Evolutionary conservation across 2,329 filamentous ascomycete species (phyloP).

Genomic region (Pseudonectria buxi): DNA sequence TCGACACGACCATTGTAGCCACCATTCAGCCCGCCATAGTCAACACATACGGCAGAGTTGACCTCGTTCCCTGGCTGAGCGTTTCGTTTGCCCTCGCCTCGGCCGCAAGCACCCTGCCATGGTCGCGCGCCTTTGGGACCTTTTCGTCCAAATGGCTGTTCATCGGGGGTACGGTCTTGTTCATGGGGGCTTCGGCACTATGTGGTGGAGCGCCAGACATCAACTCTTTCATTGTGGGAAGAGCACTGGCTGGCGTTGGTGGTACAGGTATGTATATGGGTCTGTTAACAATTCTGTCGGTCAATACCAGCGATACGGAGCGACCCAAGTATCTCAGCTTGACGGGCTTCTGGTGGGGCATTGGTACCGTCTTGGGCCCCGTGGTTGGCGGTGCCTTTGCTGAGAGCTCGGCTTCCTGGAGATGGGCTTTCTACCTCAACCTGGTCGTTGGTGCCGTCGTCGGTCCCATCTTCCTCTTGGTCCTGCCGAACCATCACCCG

Average conservation of each 20-base stretch:
- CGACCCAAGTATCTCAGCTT: conserved; percentile 14
- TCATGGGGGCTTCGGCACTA: conserved; percentile 23
- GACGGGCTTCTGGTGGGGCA: conserved; percentile 28
- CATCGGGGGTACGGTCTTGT: conserved; percentile 14
- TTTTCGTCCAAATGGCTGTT: conserved; percentile 19
- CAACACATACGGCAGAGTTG: too few relatives aligned
- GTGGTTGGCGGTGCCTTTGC: conserved; percentile 36
- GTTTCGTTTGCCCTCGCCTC: conserved; percentile 10
- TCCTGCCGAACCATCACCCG: conserved; percentile 6
- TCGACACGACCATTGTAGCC: too few relatives aligned
- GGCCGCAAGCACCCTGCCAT: conserved; percentile 8
- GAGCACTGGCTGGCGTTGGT: conserved; percentile 35
- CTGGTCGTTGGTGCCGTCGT: conserved; percentile 6
- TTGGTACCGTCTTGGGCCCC: conserved; percentile 36
- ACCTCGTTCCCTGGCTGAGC: too few relatives aligned
- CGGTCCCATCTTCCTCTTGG: conserved; percentile 7
- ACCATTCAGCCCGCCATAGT: too few relatives aligned
- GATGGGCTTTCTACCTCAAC: conserved; percentile 23
- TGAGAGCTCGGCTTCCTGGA: conserved; percentile 31
- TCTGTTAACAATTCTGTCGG: conserved; percentile 9
- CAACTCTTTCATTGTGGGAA: conserved; percentile 37
- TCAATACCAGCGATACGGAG: conserved; percentile 8
- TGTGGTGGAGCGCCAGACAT: conserved; percentile 36
- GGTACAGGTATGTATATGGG: conserved; percentile 27
- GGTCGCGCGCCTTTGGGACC: conserved; percentile 11